These are phyloP conservation scores for Tuber indicum DNA, from an alignment of 495 filamentous ascomycete genomes.

Conservation along the genomic window DNA sequence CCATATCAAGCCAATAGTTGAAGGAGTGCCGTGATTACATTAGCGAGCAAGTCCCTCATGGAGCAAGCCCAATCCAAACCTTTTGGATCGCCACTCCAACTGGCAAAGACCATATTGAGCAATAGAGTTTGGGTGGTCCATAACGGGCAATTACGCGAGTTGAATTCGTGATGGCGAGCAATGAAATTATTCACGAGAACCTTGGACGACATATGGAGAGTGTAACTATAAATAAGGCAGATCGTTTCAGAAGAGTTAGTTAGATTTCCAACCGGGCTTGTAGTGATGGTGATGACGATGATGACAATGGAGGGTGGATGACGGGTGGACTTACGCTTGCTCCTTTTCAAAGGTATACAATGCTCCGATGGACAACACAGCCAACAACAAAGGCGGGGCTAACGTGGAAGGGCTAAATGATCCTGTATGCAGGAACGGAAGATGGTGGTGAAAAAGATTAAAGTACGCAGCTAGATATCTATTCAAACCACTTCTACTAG, in stretches of 20 bases:
- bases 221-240: constrained; percentile 49
- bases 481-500: constrained; percentile 69
- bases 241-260: constrained; percentile 11
- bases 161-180: constrained; percentile 97
- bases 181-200: constrained; percentile 93
- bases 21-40: constrained; percentile 47
- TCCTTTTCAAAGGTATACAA: constrained; percentile 96
- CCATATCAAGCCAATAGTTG: background rate
- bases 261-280: constrained; percentile 31
- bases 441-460: constrained; percentile 90
- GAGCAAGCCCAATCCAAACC: constrained; percentile 98
- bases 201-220: constrained; percentile 96
- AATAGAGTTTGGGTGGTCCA: constrained; percentile 97
- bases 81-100: constrained; percentile 97
- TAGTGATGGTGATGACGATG: constrained; percentile 16
- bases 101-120: constrained; percentile 98
- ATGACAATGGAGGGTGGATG: constrained; percentile 1
- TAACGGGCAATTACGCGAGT: constrained; percentile 93
- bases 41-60: constrained; percentile 92
- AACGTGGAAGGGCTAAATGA: constrained; percentile 75
- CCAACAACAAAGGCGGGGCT: constrained; percentile 75
- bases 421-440: constrained; percentile 91
- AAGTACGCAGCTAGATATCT: constrained; percentile 92
- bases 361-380: constrained; percentile 90
- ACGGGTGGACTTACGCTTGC: constrained; percentile 54